Percentiles rank a stretch among this genome's conserved stretches.
These are phyloP conservation scores for Plasmodium cynomolgi DNA, from an alignment of 169 alveolate genomes.

Conservation along the genomic window DNA sequence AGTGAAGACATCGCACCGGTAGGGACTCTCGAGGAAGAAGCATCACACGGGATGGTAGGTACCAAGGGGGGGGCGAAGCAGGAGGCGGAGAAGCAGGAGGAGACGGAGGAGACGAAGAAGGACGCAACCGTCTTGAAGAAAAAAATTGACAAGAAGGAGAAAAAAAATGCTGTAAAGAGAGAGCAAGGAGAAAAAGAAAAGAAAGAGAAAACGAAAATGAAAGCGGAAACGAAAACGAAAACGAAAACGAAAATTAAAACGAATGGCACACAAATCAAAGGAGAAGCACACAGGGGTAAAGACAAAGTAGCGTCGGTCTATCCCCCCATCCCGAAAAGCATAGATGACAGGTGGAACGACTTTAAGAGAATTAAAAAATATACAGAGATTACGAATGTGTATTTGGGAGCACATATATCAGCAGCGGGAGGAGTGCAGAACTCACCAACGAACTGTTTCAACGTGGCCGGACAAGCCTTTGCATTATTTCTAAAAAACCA, in stretches of 20 bases:
- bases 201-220: constrained; percentile 26
- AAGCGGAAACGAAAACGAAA: constrained; percentile 4
- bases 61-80: background rate
- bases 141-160: constrained; percentile 3
- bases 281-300: background rate
- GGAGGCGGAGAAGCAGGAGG: background rate
- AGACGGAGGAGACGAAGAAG: background rate
- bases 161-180: background rate
- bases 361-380: constrained; percentile 28
- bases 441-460: constrained; percentile 86
- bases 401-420: constrained; percentile 92
- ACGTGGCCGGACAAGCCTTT: constrained; percentile 89
- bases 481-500: constrained; percentile 91
- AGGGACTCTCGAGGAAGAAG: background rate
- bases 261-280: constrained; percentile 11
- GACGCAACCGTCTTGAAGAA: background rate
- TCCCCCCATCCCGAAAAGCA: constrained; percentile 43
- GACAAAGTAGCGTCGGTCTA: background rate
- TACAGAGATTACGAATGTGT: constrained; percentile 78
- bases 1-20: background rate
- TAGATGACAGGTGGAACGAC: constrained; percentile 67
- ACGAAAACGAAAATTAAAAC: too few relatives aligned
- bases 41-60: background rate
- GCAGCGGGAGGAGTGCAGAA: constrained; percentile 92
- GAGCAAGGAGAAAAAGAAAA: constrained; percentile 1